Conservation (phyloP, 2,329 filamentous ascomycete genomes). For the Trichoderma polysporum region DNA sequence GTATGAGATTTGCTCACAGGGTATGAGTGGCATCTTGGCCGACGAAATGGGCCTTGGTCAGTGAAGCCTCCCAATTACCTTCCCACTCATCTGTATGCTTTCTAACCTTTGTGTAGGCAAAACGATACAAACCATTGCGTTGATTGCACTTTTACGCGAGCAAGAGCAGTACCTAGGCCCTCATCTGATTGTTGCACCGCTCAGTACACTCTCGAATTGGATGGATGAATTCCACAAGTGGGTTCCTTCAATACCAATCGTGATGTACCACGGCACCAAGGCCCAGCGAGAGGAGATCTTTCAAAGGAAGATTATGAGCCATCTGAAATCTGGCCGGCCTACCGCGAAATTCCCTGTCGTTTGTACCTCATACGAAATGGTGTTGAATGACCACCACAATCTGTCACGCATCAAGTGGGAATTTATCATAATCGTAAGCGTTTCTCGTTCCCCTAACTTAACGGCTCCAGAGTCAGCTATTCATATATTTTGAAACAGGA, state of each 20-base stretch:
- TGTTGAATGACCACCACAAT: slow-evolving; percentile 81
- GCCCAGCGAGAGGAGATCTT: slow-evolving; percentile 75
- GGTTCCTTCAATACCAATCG: slow-evolving; percentile 83
- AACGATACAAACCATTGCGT: slow-evolving; percentile 85
- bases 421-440: slow-evolving; percentile 85
- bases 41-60: slow-evolving; percentile 86
- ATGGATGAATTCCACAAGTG: slow-evolving; percentile 89
- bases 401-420: slow-evolving; percentile 88
- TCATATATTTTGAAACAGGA: slow-evolving; percentile 52
- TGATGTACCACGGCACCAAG: slow-evolving; percentile 87
- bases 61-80: slow-evolving; percentile 21
- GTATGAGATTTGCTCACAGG: slow-evolving; percentile 76
- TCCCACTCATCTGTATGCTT: neutral
- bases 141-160: slow-evolving; percentile 84
- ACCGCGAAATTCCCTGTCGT: slow-evolving; percentile 79
- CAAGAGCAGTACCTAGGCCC: slow-evolving; percentile 81
- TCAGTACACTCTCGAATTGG: slow-evolving; percentile 95
- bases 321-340: slow-evolving; percentile 61
- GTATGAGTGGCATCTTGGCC: slow-evolving; percentile 85
- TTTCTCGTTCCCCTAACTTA: rapidly evolving
- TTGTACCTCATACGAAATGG: slow-evolving; percentile 94
- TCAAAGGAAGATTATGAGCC: slow-evolving; percentile 65
- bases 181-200: slow-evolving; percentile 83
- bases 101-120: slow-evolving; percentile 58
- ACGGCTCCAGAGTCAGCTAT: rapidly evolving